Evolutionary conservation across 208 protist genomes (phyloP).

Genomic region (Leishmania gerbilli): DNA sequence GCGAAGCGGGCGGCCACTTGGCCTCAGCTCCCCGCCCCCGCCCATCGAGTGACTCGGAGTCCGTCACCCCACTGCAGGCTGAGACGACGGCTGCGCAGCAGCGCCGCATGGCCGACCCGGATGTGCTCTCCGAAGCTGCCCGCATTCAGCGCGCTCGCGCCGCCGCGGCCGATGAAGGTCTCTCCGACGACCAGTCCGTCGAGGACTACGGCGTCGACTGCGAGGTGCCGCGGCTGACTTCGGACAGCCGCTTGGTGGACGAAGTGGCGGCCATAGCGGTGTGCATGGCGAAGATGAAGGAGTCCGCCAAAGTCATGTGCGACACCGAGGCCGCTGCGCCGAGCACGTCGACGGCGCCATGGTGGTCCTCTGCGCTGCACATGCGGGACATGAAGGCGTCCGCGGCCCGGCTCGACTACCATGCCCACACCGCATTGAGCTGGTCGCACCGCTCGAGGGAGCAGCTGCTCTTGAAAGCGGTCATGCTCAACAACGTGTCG

Average conservation of each 20-base stretch:
- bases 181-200: conserved; percentile 63
- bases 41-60: neutral
- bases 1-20: neutral
- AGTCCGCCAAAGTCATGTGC: conserved; percentile 17
- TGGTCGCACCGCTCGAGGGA: conserved; percentile 56
- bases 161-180: conserved; percentile 72
- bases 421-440: conserved; percentile 45
- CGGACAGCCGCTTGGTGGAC: conserved; percentile 24
- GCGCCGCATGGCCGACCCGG: conserved; percentile 21
- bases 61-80: neutral
- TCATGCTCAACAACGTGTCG: conserved; percentile 53
- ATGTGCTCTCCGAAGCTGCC: conserved; percentile 27
- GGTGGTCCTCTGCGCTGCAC: conserved; percentile 77
- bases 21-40: neutral
- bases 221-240: conserved; percentile 26
- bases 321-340: conserved; percentile 28
- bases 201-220: conserved; percentile 54
- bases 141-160: conserved; percentile 54
- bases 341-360: conserved; percentile 35
- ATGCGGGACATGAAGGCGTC: conserved; percentile 72
- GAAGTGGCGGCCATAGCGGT: conserved; percentile 37
- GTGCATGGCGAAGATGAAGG: conserved; percentile 30
- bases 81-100: conserved; percentile 8
- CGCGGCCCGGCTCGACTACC: conserved; percentile 70
- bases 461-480: conserved; percentile 65